Evolutionary conservation across 2,329 filamentous ascomycete species (phyloP).

Genomic region (Exophiala sp.): DNA sequence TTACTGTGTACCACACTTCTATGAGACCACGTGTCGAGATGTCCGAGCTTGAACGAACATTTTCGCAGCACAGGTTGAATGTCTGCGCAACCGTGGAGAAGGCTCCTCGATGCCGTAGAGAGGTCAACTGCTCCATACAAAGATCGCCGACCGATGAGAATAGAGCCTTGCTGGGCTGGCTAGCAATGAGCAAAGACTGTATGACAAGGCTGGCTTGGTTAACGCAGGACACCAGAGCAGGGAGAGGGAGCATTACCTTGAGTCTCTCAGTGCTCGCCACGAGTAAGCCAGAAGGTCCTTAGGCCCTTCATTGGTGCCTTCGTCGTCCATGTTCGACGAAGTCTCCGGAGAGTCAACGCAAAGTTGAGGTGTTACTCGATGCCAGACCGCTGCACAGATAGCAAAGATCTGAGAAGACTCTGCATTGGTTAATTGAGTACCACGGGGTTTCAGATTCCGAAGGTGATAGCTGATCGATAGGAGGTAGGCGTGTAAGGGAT

Average conservation of each 20-base stretch:
- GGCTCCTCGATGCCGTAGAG: conserved; percentile 80
- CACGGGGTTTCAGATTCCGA: conserved; percentile 3
- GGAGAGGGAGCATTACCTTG: conserved; percentile 55
- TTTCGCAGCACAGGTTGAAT: conserved; percentile 73
- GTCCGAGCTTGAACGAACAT: conserved; percentile 49
- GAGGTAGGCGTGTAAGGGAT: conserved; percentile 24
- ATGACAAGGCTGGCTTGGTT: conserved; percentile 59
- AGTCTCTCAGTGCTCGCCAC: conserved; percentile 91
- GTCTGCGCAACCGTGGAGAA: conserved; percentile 90
- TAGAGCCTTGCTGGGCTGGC: conserved; percentile 46
- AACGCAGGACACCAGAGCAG: conserved; percentile 16
- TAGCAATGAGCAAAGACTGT: conserved; percentile 50
- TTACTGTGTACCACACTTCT: conserved; percentile 64
- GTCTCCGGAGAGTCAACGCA: conserved; percentile 95
- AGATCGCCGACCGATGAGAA: conserved; percentile 65
- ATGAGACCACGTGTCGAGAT: conserved; percentile 47
- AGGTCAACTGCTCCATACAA: conserved; percentile 75
- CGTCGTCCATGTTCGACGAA: conserved; percentile 53
- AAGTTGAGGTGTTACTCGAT: conserved; percentile 65
- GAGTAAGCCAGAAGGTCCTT: conserved; percentile 92
- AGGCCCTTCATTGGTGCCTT: conserved; percentile 68
- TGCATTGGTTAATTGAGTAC: conserved; percentile 31
- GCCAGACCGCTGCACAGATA: conserved; percentile 68
- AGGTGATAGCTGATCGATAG: conserved; percentile 20
- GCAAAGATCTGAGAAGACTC: conserved; percentile 47